Evolutionary conservation across 768 basidiomycete species (phyloP).

Genomic region (Scleroderma bovista): DNA sequence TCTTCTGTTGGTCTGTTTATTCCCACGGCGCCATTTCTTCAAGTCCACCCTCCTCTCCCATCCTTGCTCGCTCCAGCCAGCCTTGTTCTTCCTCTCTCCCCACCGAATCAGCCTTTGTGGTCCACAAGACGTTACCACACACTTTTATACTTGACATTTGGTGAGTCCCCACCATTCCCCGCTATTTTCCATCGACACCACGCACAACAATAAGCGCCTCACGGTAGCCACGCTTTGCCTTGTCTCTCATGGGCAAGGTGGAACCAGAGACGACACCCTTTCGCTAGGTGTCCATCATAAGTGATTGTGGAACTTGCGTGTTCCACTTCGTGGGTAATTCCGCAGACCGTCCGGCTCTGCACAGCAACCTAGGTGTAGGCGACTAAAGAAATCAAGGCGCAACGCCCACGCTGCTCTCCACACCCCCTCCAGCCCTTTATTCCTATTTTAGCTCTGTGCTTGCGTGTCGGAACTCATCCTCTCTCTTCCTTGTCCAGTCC

Average conservation of each 20-base stretch:
- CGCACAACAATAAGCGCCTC: slow-evolving; percentile 17
- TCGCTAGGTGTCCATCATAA: slow-evolving; percentile 3
- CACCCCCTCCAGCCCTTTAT: slow-evolving; percentile 26
- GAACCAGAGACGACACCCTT: slow-evolving; percentile 2
- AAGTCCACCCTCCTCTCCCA: slow-evolving; percentile 20
- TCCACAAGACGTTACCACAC: slow-evolving; percentile 10
- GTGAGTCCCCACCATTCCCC: slow-evolving; percentile 19
- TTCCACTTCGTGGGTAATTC: background rate
- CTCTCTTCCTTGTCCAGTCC: slow-evolving; percentile 3
- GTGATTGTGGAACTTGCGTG: background rate
- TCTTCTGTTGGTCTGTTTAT: slow-evolving; percentile 16
- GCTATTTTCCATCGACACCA: slow-evolving; percentile 7
- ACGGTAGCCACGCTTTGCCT: slow-evolving; percentile 25
- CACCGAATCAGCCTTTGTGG: slow-evolving; percentile 1
- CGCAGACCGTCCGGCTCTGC: slow-evolving; percentile 1
- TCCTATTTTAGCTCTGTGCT: slow-evolving; percentile 14
- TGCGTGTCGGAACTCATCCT: slow-evolving; percentile 12
- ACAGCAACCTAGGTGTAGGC: slow-evolving; percentile 11
- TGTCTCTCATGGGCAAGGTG: slow-evolving; percentile 4
- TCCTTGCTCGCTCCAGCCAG: slow-evolving; percentile 9
- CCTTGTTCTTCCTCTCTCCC: slow-evolving; percentile 23
- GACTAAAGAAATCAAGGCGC: slow-evolving; percentile 31
- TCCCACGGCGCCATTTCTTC: slow-evolving; percentile 41
- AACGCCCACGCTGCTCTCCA: slow-evolving; percentile 25
- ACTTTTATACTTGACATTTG: slow-evolving; percentile 7